phyloP scores from a whole-genome alignment of 192 early-diverging fungal genomes.

The Geranomyces variabilis region DNA sequence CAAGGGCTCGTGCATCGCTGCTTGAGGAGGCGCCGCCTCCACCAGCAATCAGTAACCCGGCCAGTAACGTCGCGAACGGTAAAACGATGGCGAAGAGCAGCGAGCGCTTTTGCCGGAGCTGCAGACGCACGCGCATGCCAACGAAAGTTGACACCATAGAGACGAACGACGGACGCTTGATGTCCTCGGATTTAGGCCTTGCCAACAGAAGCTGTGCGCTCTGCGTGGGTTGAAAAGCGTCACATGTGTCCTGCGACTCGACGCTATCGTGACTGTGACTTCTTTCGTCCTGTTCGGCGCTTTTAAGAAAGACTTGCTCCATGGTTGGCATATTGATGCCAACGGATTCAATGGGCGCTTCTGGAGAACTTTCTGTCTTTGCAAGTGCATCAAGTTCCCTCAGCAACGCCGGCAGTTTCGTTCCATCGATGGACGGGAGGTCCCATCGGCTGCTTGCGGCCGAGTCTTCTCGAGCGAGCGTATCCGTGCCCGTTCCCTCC shows the following conservation, averaged over 20 bases:
- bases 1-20: no score
- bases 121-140: conserved; percentile 31
- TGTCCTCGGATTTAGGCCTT: background rate
- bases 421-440: conserved; percentile 46
- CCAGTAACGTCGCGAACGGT: conserved; percentile 34
- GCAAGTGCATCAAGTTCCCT: conserved; percentile 48
- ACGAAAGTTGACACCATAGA: conserved; percentile 15
- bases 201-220: no score
- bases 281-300: conserved; percentile 30
- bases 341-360: conserved; percentile 45
- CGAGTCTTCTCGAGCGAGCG: conserved; percentile 23
- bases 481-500: background rate
- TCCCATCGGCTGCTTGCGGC: conserved; percentile 44
- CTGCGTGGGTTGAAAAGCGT: no score
- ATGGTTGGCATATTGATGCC: conserved; percentile 63
- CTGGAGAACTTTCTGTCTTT: background rate
- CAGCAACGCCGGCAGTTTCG: conserved; percentile 52
- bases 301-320: conserved; percentile 67
- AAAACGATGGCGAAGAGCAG: conserved; percentile 37
- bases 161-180: background rate
- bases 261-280: conserved; percentile 33
- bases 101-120: conserved; percentile 36
- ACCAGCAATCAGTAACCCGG: background rate
- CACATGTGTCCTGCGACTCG: background rate
- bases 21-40: background rate